Evolutionary conservation across 2,329 filamentous ascomycete genomes (phyloP), one percentile per base, ranked within the genome.

Genomic region (Orbilia oligospora): DNA sequence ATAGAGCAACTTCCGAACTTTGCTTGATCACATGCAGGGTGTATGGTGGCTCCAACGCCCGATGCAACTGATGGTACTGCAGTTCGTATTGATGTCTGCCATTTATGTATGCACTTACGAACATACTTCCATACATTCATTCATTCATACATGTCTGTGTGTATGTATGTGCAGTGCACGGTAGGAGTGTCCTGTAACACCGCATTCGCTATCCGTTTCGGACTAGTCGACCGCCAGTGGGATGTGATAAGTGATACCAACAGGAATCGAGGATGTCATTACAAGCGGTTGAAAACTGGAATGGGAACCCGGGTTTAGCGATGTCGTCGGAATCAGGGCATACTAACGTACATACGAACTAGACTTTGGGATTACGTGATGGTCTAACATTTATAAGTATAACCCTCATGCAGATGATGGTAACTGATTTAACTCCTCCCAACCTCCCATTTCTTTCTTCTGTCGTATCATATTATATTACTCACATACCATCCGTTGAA

Each of bases 271-370:
- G 33, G 33, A 36, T 36, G 33, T 36, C 33, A 36, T 36, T 36
- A 36, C 33, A 36, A 56, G 30, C 51, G 55, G 33, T 38, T 58
- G 55, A 58, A 58, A 58, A 24, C 38, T 9, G 38, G 38, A 44
- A 44, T 44, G 55, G 55, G 55, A 58, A 58, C 24, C 55, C 55
- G 55, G 55, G 55, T 58, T 58, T 58, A 41, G 55, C 55, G 33
- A 58, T 58, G 55, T 58, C 33, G 55, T 58, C 55, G 55, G 55
- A 41, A 58, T 58, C 55, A 58, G 55, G 55, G 55, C 24, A 58
- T n/a, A 38, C 53, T 58, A 41, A 41, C 24, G 51, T 18, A 55
- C 8, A 30, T 6, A 30, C 6, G 24, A 33, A 33, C 36, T 61
- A 44, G 56, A 36, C 36, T 27, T 16, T 24, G 18, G 56, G 56